These are phyloP conservation scores for Pinguiococcus pyrenoidosus DNA, from an alignment of 108 stramenopile genomes.

Conservation along the genomic window DNA sequence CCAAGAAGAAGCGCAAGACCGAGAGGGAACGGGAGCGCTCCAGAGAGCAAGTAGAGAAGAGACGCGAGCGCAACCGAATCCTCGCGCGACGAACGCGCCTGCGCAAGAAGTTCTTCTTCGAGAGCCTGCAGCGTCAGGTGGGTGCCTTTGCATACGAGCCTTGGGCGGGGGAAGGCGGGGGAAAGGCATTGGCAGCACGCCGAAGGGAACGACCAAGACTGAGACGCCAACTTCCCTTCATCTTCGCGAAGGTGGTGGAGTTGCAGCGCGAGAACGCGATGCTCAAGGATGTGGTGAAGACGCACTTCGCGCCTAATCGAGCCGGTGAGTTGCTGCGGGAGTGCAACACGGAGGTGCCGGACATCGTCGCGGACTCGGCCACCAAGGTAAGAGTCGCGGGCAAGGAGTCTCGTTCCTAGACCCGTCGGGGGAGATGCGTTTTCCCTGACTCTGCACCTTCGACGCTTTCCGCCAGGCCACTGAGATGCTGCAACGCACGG, in stretches of 20 bases:
- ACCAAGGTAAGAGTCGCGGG: too few species aligned
- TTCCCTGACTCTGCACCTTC: too few species aligned
- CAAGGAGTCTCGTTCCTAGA: neutral
- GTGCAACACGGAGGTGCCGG: constrained; percentile 1
- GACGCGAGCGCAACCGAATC: constrained; percentile 84
- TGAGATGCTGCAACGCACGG: constrained; percentile 67
- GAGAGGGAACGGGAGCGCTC: neutral
- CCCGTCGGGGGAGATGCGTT: too few species aligned
- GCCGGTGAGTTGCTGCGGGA: too few species aligned
- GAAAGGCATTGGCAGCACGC: neutral
- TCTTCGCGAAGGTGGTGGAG: too few species aligned
- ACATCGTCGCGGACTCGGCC: neutral
- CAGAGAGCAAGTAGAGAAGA: constrained; percentile 50
- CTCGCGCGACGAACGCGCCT: constrained; percentile 83
- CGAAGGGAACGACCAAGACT: neutral
- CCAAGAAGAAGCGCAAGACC: neutral
- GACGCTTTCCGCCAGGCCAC: constrained; percentile 36
- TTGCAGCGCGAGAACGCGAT: too few species aligned
- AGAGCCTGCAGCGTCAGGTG: constrained; percentile 60
- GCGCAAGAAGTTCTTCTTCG: constrained; percentile 94
- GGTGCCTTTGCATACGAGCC: neutral
- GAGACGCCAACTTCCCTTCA: too few species aligned
- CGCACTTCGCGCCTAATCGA: too few species aligned
- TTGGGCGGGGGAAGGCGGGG: neutral
- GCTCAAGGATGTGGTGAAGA: too few species aligned